Base-by-base conservation (phyloP, 768 basidiomycete genomes). In the Agrocybe pediades region DNA sequence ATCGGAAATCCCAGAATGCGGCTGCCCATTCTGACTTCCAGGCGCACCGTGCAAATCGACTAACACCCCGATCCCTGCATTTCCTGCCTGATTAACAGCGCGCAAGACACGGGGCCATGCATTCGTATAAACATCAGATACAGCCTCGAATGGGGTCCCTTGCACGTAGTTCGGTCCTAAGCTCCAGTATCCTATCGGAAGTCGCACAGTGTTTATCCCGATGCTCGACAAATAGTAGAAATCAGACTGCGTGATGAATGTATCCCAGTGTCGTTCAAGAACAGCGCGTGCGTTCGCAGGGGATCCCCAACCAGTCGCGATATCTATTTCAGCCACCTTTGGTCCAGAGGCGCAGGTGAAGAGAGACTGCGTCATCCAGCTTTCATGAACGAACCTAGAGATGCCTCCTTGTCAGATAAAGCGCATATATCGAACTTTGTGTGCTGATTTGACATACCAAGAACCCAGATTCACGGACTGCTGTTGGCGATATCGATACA, bases 181-280 rank as follows among this genome's bases (percentile, higher is more conserved):
- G 41, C 75, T 79, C 72, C 85, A 88, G 71, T 83, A 70, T 60
- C 87, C 89, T 19, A 86, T 81, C 1, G 81, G 78, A 20, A 81
- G 68, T 19, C 86, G 81, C 25, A 87, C 81, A 16, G 84, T 86
- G 66, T 88, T 88, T 73, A 88, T 85, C 6, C 85, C 86, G 24
- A 85, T 79, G 47, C 68, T 73, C 0, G 81, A 74, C n/a, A 93
- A 81, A 63, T 85, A 85, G 20, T 74, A 65, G 63, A 90, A 87
- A 68, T 92, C 90, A 1, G 77, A 67, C 41, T 81, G 73, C 0
- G 70, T 80, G 62, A 92, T 83, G 71, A 84, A 92, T 0, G 80
- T 81, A 61, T 89, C 86, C 90, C 90, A 92, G 67, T 92, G 90
- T 17, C 70, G 73, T 67, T 92, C 88, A 39, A 92, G 74, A 50